Percentiles rank a stretch among this genome's conserved stretches.
phyloP scores from a whole-genome alignment of 1,139 yeast species.

The Debaryomyces fabryi region DNA sequence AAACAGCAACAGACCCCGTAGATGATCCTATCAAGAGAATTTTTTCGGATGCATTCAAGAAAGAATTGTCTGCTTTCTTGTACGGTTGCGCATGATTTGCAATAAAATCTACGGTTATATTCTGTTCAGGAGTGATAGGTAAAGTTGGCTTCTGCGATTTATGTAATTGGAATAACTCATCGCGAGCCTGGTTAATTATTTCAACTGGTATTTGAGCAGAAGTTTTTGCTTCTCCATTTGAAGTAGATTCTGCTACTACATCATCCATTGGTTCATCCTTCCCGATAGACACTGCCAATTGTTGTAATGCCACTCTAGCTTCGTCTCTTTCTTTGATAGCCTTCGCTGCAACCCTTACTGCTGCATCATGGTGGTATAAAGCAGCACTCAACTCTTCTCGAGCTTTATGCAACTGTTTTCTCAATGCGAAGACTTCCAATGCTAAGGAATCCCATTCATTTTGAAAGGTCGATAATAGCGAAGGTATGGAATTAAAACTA shows the following conservation, averaged over 20 bases:
- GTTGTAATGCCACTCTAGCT: conserved; percentile 58
- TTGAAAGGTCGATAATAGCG: conserved; percentile 72
- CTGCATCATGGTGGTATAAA: conserved; percentile 86
- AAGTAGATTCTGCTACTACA: conserved; percentile 5
- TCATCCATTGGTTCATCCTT: conserved; percentile 15
- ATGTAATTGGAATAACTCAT: conserved; percentile 43
- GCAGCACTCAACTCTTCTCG: conserved; percentile 77
- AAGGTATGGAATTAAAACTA: conserved; percentile 71
- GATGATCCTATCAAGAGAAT: conserved; percentile 24
- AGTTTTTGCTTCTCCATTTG: conserved; percentile 7
- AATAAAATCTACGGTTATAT: conserved; percentile 13
- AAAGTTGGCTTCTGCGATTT: conserved; percentile 43
- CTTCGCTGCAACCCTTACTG: conserved; percentile 79
- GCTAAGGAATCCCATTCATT: conserved; percentile 91
- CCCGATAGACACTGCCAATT: conserved; percentile 41
- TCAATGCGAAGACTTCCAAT: conserved; percentile 73
- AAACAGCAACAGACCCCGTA: conserved; percentile 27
- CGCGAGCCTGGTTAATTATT: conserved; percentile 36
- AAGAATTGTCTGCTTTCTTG: conserved; percentile 17
- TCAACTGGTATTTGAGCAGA: conserved; percentile 23
- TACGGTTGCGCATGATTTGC: conserved; percentile 17
- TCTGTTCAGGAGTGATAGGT: conserved; percentile 24
- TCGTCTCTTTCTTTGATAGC: conserved; percentile 77
- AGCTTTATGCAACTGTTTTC: conserved; percentile 69
- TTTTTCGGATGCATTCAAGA: conserved; percentile 16